phyloP scores from a whole-genome alignment of 2,329 filamentous ascomycete species.

The Gliomastix tumulicola region DNA sequence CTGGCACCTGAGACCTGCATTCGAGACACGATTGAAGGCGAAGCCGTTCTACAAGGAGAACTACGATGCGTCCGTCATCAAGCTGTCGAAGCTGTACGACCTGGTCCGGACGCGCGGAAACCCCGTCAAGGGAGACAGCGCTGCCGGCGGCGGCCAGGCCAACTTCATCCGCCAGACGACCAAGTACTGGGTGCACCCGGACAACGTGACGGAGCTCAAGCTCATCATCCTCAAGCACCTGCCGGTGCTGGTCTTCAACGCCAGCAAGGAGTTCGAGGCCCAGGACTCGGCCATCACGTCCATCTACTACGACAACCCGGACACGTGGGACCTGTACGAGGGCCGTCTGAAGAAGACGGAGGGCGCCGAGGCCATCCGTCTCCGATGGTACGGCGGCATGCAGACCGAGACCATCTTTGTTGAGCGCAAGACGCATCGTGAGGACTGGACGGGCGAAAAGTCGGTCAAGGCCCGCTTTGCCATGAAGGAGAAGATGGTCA shows the following conservation, averaged over 20 bases:
- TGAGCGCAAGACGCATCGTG: slow-evolving; percentile 94
- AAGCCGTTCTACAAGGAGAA: slow-evolving; percentile 99
- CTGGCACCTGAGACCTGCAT: slow-evolving; percentile 93
- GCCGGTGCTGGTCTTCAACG: slow-evolving; percentile 93
- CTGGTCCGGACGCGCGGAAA: slow-evolving; percentile 88
- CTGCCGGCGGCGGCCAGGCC: slow-evolving; percentile 85
- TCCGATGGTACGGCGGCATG: slow-evolving; percentile 98
- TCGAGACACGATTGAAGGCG: slow-evolving; percentile 86
- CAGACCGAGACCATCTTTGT: slow-evolving; percentile 92
- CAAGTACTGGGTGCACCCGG: slow-evolving; percentile 98
- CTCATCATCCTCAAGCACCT: slow-evolving; percentile 97
- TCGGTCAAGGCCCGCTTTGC: slow-evolving; percentile 96
- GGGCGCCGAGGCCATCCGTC: slow-evolving; percentile 89
- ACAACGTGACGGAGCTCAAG: slow-evolving; percentile 97
- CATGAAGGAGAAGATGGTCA: slow-evolving; percentile 96
- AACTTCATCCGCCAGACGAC: slow-evolving; percentile 97
- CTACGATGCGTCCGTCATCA: slow-evolving; percentile 92
- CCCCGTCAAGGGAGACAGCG: slow-evolving; percentile 83
- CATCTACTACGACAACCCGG: slow-evolving; percentile 95
- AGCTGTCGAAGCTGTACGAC: slow-evolving; percentile 92
- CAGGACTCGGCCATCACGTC: slow-evolving; percentile 94
- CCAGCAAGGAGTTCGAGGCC: slow-evolving; percentile 89
- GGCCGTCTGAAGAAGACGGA: slow-evolving; percentile 96
- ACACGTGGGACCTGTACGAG: slow-evolving; percentile 90
- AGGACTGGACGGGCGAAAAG: slow-evolving; percentile 99